Evolutionary conservation across 805 yeast species (phyloP), one percentile per base, ranked within the genome.

Genomic region (Ogataea thermomethanolica): DNA sequence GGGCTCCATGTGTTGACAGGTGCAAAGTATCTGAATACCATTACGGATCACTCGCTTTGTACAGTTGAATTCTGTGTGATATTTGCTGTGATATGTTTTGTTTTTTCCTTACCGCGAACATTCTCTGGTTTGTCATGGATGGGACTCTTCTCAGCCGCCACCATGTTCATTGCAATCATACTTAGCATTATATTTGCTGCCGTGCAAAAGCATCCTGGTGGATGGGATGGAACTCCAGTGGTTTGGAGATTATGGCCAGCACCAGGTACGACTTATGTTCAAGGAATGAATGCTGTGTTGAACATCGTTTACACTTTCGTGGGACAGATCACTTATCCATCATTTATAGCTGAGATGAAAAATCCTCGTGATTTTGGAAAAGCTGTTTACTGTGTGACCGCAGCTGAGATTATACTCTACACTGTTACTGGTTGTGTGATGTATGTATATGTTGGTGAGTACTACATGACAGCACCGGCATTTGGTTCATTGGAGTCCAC

Each of bases 281-380:
- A 55, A 13, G 81, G 67, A 1, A 76, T 78, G 81, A 56, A 68
- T 28, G 83, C 83, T 0, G 65, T 72, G 45, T 64, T 78, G 50
- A 78, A 78, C 59, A 78, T 78, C 49, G 77, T 76, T 17, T 78
- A 77, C 56, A 76, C 83, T 1, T 77, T 78, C 60, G 82, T 76
- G 15, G 84, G 84, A 3, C 84, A 78, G 56, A 73, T 78, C 56
- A 74, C 79, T 5, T 78, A 77, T 46, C 83, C 82, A 1, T 75
- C 81, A 14, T 78, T 78, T 57, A 78, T 78, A 43, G 65, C 76
- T 9, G 79, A 78, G 50, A 78, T 78, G 84, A 67, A 65, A 47
- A 62, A 66, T 37, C 84, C 83, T 22, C 61, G 61, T 33, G 83
- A 78, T 37, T 78, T 78, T 64, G 71, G 67, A 45, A 78, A 77